Percentiles rank a stretch among this genome's conserved stretches.
Evolutionary conservation across 768 basidiomycete genomes (phyloP).

Genomic region (Paxillus involutus): DNA sequence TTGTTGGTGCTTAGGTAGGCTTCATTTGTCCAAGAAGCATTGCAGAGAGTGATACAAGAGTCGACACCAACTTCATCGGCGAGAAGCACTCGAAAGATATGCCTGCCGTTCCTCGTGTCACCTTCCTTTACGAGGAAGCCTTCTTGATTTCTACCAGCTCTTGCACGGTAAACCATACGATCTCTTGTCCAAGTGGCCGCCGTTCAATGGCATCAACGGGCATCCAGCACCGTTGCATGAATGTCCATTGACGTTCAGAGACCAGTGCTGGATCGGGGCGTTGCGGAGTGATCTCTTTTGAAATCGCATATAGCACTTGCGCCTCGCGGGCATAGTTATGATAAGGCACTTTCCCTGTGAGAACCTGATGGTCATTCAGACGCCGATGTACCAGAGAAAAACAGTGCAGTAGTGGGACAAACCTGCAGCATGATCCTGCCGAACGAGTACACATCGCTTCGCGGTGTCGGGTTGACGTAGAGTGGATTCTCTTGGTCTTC

Average conservation of each 20-base stretch:
- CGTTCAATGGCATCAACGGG: too few species aligned
- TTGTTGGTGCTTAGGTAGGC: too few species aligned
- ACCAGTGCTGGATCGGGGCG: background rate
- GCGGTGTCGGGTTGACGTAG: background rate
- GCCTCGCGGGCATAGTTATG: constrained; percentile 1
- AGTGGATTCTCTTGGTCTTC: constrained; percentile 7
- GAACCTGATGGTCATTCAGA: background rate
- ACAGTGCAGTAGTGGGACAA: background rate
- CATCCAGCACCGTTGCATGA: constrained; percentile 6
- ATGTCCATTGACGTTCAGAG: constrained; percentile 1
- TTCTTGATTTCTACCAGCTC: too few species aligned
- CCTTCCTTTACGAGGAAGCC: too few species aligned
- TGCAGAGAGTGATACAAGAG: too few species aligned
- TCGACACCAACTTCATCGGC: too few species aligned
- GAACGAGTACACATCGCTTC: constrained; percentile 17
- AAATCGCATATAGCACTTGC: constrained; percentile 2
- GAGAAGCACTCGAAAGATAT: too few species aligned
- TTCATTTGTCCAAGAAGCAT: too few species aligned
- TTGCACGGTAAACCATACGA: too few species aligned
- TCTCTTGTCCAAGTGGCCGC: too few species aligned
- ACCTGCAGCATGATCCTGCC: constrained; percentile 32
- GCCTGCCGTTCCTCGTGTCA: too few species aligned
- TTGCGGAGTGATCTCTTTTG: background rate
- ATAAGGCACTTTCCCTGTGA: background rate
- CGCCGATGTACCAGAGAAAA: background rate